A percentile compares a stretch with the other conserved stretches of the same genome.
phyloP scores from a whole-genome alignment of 495 filamentous ascomycete species.

The Penicillium coffeae region DNA sequence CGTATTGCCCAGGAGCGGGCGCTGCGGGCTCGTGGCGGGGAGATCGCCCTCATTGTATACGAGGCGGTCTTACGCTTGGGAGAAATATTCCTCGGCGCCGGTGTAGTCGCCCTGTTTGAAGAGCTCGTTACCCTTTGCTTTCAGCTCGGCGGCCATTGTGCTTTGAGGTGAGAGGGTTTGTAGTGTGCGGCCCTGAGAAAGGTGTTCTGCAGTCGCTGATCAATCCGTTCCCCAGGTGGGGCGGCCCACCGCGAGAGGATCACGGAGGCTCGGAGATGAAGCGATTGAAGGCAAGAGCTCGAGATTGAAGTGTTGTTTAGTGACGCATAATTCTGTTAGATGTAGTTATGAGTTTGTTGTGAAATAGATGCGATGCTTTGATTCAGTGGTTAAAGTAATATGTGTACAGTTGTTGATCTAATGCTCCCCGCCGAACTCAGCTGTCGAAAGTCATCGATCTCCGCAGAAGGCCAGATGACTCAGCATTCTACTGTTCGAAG shows the following conservation, averaged over 20 bases:
- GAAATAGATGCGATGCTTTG: too few relatives aligned
- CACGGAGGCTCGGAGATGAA: not conserved
- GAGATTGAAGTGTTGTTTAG: not conserved
- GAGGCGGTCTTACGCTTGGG: conserved; percentile 65
- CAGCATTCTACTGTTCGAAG: conserved; percentile 12
- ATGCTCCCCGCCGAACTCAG: not conserved
- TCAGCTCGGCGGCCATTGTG: conserved; percentile 41
- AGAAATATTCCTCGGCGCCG: conserved; percentile 74
- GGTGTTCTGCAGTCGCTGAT: conserved; percentile 12
- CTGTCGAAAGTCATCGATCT: conserved; percentile 35
- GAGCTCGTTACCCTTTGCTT: conserved; percentile 45
- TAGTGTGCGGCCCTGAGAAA: not conserved
- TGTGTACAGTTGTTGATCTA: not conserved
- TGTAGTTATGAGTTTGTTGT: too few relatives aligned
- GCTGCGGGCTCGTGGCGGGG: not conserved
- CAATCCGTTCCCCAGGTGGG: conserved; percentile 20
- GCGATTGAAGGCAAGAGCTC: not conserved
- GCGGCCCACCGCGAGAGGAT: conserved; percentile 10
- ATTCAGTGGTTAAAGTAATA: too few relatives aligned
- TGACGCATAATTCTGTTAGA: not conserved
- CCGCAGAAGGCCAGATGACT: conserved; percentile 34
- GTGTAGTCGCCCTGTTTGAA: conserved; percentile 67
- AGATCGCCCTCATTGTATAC: not conserved
- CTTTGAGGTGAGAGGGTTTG: not conserved
- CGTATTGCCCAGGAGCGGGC: too few relatives aligned